Evolutionary conservation across 768 basidiomycete genomes (phyloP).

Genomic region (Rhizopogon sp.): DNA sequence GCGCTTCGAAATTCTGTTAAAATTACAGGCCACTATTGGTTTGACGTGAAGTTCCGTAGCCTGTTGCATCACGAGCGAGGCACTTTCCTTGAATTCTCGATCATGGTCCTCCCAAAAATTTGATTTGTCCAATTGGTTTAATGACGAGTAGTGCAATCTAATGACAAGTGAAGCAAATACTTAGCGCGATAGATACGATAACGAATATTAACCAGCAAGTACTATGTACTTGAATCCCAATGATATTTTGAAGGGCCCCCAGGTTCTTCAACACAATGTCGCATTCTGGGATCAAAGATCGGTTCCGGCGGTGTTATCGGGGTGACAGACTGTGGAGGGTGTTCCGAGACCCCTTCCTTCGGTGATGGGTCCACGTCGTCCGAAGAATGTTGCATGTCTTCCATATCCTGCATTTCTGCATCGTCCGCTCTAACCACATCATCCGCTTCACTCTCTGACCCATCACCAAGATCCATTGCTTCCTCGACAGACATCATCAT

Average conservation of each 20-base stretch:
- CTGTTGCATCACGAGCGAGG: not conserved
- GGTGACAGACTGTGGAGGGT: conserved; percentile 23
- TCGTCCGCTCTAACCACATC: conserved; percentile 14
- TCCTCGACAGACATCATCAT: conserved; percentile 39
- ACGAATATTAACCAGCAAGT: not conserved
- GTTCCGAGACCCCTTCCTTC: conserved; percentile 26
- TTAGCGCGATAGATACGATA: not conserved
- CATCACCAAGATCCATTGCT: conserved; percentile 39
- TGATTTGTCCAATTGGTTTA: not conserved
- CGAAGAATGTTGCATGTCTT: conserved; percentile 22
- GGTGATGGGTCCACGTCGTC: conserved; percentile 27
- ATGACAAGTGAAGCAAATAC: not conserved
- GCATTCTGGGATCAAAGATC: conserved; percentile 24
- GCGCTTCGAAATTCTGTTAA: no score
- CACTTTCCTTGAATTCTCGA: not conserved
- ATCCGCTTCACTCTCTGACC: conserved; percentile 28
- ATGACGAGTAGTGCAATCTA: not conserved
- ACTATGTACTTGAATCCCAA: not conserved
- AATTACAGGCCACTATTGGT: no score
- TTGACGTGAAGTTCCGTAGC: not conserved
- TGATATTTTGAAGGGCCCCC: conserved; percentile 20
- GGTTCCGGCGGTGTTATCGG: conserved; percentile 25
- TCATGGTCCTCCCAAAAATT: not conserved
- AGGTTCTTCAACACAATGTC: conserved; percentile 24
- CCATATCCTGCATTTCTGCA: conserved; percentile 10